These are phyloP conservation scores for Micromonas pusilla DNA, from an alignment of 139 green algal species.

Conservation along the genomic window DNA sequence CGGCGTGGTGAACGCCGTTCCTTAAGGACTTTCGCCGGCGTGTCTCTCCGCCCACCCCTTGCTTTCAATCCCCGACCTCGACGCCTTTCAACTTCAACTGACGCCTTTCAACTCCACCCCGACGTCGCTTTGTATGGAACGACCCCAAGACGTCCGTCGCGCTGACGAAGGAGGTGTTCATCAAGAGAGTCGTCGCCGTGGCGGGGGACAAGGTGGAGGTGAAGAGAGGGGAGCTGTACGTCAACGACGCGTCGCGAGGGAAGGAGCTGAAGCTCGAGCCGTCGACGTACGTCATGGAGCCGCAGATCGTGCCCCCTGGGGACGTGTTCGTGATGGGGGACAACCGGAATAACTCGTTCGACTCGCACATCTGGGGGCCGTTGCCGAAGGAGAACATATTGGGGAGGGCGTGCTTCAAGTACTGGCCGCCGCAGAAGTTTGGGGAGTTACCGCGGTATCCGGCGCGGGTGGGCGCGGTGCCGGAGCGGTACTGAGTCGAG, in stretches of 20 bases:
- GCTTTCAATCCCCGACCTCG: too few relatives aligned
- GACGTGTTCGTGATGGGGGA: slow-evolving; percentile 95
- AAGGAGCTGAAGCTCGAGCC: slow-evolving; percentile 70
- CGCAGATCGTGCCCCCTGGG: slow-evolving; percentile 58
- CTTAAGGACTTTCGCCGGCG: too few relatives aligned
- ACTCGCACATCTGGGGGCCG: slow-evolving; percentile 93
- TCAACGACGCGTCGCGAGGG: slow-evolving; percentile 65
- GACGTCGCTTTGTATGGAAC: too few relatives aligned
- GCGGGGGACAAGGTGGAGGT: slow-evolving; percentile 84
- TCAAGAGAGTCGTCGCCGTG: slow-evolving; percentile 90
- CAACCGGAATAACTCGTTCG: slow-evolving; percentile 99
- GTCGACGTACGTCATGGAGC: slow-evolving; percentile 34
- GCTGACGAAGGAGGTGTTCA: slow-evolving; percentile 76
- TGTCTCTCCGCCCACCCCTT: too few relatives aligned
- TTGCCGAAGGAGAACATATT: slow-evolving; percentile 58
- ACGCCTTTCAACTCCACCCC: too few relatives aligned
- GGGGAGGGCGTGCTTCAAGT: slow-evolving; percentile 74
- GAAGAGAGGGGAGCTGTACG: slow-evolving; percentile 62
- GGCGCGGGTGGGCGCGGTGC: background rate
- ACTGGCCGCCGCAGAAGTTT: slow-evolving; percentile 80
- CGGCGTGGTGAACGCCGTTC: too few relatives aligned
- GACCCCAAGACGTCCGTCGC: slow-evolving; percentile 17
- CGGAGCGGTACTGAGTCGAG: background rate
- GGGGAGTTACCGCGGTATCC: slow-evolving; percentile 35
- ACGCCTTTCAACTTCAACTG: too few relatives aligned